Base-by-base conservation (phyloP, 768 basidiomycete genomes). In the Polyporus arcularius region DNA sequence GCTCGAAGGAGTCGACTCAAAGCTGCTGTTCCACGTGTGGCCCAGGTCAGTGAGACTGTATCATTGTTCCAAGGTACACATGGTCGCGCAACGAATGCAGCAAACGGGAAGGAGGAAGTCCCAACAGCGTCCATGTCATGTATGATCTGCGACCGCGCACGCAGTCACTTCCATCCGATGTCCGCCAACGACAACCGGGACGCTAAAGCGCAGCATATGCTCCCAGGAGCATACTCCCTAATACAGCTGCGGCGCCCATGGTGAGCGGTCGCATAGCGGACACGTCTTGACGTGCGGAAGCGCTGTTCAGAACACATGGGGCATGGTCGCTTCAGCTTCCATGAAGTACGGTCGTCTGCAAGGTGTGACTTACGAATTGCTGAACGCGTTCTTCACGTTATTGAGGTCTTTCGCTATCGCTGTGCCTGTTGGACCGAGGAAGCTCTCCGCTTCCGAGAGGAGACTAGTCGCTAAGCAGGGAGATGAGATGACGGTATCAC, bases 191-290 rank as follows among this genome's bases (percentile, higher is more conserved):
- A 35, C 1, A 35, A 11, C 3, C 11, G 11, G 35, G 7, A 35
- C 35, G 4, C 55, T 57, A 61, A 12, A 61, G 28, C 35, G 40
- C 50, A 15, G 45, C 55, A 21, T 47, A 61, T 26, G 55, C 60
- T 8, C 60, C 55, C 16, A 61, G 43, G 32, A 61, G 55, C 42
- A 56, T 50, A 21, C 60, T 56, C 26, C 54, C 60, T 12, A 61
- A 32, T n/a, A 52, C 51, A 3, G 51, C 46, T 4, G 50, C 49
- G 4, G 39, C 32, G 30, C 60, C 51, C 16, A 51, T 39, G 12
- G 43, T 43, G 38, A 57, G 35, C 8, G 50, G 28, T 5, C 45
- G 35, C 18, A n/a, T 10, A 8, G 47, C 39, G n/a, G 46, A 4
- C 10, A 42, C 15, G n/a, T 39, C 47, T 4, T 18, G 58, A 8